Evolutionary conservation across 1,284 basidiomycete genomes (phyloP).

Genomic region (Trametes hirsuta): DNA sequence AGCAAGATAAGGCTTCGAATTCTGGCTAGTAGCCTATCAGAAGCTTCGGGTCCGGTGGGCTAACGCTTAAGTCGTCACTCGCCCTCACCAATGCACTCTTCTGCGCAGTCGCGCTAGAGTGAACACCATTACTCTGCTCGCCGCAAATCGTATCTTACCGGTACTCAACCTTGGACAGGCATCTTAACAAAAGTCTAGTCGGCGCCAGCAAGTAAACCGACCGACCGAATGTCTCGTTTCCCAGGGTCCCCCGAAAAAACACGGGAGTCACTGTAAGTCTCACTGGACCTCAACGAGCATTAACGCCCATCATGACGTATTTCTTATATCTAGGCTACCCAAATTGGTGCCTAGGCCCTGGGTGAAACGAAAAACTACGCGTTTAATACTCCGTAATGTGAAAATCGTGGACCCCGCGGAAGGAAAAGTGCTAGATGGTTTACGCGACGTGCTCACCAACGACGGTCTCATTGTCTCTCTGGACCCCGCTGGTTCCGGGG

Average conservation of each 20-base stretch:
- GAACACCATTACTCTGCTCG: too few species aligned
- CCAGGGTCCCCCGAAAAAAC: constrained; percentile 8
- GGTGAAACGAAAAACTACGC: constrained; percentile 29
- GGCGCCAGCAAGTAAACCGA: neutral
- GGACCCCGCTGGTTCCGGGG: constrained; percentile 5
- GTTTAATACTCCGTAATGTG: constrained; percentile 38
- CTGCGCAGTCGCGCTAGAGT: too few species aligned
- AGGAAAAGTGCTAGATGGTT: constrained; percentile 30
- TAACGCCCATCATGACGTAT: neutral
- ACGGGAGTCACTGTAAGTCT: constrained; percentile 28
- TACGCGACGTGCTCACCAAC: constrained; percentile 37
- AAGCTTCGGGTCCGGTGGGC: too few species aligned
- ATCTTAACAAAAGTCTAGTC: too few species aligned
- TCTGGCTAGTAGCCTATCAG: too few species aligned
- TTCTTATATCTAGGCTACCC: constrained; percentile 13
- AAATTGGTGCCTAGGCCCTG: constrained; percentile 45
- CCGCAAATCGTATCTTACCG: too few species aligned
- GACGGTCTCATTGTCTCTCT: constrained; percentile 38
- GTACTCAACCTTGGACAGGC: too few species aligned
- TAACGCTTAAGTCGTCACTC: too few species aligned
- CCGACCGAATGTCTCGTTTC: neutral
- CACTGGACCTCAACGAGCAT: neutral
- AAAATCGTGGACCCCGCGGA: constrained; percentile 38
- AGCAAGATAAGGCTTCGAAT: too few species aligned
- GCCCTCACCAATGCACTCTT: too few species aligned